Conservation (phyloP, 2,329 filamentous ascomycete species). For the Colletotrichum navitas region DNA sequence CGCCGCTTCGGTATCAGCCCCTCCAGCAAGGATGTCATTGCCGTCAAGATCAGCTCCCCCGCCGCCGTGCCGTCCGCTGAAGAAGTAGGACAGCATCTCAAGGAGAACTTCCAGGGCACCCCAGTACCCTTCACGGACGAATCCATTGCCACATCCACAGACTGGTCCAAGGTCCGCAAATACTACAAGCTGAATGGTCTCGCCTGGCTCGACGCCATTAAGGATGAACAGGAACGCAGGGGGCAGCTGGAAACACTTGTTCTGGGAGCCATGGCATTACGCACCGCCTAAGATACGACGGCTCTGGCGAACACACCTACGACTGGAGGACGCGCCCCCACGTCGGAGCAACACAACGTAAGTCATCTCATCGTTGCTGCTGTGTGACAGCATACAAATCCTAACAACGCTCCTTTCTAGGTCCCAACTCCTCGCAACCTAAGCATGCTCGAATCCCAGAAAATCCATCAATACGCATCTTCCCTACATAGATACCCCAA, state of each 20-base stretch:
- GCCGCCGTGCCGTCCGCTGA: conserved; percentile 60
- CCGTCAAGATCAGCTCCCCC: conserved; percentile 79
- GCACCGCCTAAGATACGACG: conserved; percentile 59
- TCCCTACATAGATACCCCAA: conserved; percentile 52
- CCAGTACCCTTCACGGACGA: conserved; percentile 72
- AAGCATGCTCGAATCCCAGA: neutral
- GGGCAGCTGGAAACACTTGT: conserved; percentile 76
- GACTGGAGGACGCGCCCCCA: neutral
- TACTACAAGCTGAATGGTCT: conserved; percentile 84
- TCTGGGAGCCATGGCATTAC: conserved; percentile 82
- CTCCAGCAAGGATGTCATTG: conserved; percentile 77
- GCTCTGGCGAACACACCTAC: neutral
- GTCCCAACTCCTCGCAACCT: neutral
- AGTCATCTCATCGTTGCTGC: conserved; percentile 6
- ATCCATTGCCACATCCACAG: conserved; percentile 69
- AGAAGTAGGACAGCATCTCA: conserved; percentile 70
- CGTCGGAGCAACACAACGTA: neutral
- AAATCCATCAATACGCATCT: conserved; percentile 29
- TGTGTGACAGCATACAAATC: neutral
- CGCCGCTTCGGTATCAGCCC: conserved; percentile 86
- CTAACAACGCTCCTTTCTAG: neutral
- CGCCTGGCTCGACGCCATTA: conserved; percentile 61
- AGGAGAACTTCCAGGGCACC: conserved; percentile 71
- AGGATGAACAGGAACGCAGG: conserved; percentile 58
- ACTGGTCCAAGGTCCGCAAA: conserved; percentile 80